Conservation (phyloP, 1,284 basidiomycete species). For the Meira nashicola region DNA sequence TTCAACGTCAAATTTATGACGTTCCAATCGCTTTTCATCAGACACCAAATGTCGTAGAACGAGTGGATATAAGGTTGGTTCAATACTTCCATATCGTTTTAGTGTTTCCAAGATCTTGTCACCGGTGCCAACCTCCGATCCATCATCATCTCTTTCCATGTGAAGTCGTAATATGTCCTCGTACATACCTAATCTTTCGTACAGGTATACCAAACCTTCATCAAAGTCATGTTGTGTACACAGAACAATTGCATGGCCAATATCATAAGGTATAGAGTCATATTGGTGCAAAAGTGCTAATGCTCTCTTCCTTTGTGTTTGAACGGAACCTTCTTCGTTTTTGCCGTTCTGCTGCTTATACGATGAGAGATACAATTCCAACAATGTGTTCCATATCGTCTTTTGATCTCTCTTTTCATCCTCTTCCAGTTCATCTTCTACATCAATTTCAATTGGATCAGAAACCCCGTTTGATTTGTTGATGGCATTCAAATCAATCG, state of each 20-base stretch:
- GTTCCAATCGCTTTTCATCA: conserved; percentile 59
- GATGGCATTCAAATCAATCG: conserved; percentile 53
- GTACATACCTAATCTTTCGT: conserved; percentile 91
- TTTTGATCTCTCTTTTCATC: conserved; percentile 68
- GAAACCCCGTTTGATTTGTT: conserved; percentile 13
- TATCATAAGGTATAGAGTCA: conserved; percentile 69
- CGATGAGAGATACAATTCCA: conserved; percentile 81
- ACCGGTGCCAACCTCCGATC: conserved; percentile 43
- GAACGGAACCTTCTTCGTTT: conserved; percentile 7
- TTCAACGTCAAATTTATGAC: conserved; percentile 67
- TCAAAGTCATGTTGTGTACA: conserved; percentile 80
- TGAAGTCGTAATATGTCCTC: conserved; percentile 89
- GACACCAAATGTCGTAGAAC: conserved; percentile 86
- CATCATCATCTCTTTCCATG: conserved; percentile 58
- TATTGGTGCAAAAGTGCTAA: conserved; percentile 38
- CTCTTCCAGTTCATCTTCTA: conserved; percentile 56
- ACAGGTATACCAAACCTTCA: conserved; percentile 77
- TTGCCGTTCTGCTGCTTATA: conserved; percentile 45
- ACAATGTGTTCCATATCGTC: conserved; percentile 89
- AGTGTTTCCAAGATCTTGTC: conserved; percentile 69
- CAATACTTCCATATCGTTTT: conserved; percentile 66
- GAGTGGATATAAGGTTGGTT: conserved; percentile 75
- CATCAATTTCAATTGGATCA: conserved; percentile 7
- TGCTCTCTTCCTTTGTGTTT: conserved; percentile 18
- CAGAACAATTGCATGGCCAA: conserved; percentile 83